These are phyloP conservation scores for Eucalyptus polybractea DNA, from an alignment of 345 rosid species.

Conservation along the genomic window DNA sequence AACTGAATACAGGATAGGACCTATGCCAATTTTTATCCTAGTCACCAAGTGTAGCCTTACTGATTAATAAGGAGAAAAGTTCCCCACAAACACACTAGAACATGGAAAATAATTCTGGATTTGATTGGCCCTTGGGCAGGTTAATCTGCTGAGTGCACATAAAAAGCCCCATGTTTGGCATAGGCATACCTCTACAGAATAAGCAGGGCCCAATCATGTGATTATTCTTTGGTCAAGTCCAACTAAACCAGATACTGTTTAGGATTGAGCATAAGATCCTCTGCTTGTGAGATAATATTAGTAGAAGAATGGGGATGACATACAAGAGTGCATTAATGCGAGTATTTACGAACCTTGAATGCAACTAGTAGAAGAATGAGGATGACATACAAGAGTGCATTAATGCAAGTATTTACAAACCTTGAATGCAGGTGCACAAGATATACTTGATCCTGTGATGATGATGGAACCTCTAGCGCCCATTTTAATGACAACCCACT, in stretches of 20 bases:
- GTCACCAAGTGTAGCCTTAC: background rate
- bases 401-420: slow-evolving; percentile 19
- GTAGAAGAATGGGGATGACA: background rate
- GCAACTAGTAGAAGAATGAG: background rate
- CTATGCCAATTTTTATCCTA: background rate
- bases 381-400: background rate
- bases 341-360: no score
- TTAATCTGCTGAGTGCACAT: background rate
- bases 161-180: background rate
- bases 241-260: background rate
- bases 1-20: background rate
- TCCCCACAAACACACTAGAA: background rate
- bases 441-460: slow-evolving; percentile 54
- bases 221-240: background rate
- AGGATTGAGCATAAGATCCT: background rate
- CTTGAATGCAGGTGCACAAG: slow-evolving; percentile 93
- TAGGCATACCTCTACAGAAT: background rate
- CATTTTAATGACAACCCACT: slow-evolving; percentile 96
- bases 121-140: background rate
- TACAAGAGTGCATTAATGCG: background rate
- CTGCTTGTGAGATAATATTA: background rate
- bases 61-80: background rate
- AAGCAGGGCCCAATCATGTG: background rate
- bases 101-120: background rate
- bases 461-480: slow-evolving; percentile 81